Percentiles rank a stretch among this genome's conserved stretches.
Evolutionary conservation across 1,139 yeast species (phyloP).

Genomic region (Ogataea hybrid): DNA sequence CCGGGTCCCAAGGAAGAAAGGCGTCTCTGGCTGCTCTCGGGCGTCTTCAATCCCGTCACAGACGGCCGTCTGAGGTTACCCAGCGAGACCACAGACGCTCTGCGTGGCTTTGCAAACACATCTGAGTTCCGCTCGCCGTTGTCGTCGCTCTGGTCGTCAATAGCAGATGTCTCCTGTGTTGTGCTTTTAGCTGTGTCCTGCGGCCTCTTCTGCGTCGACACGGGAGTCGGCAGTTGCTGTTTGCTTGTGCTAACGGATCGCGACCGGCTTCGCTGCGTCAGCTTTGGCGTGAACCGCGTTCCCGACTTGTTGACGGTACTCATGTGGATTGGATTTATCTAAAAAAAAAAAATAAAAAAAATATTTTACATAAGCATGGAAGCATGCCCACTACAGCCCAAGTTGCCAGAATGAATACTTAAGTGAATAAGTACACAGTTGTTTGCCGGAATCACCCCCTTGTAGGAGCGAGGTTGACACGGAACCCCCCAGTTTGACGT

Average conservation of each 20-base stretch:
- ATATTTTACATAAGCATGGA: not conserved
- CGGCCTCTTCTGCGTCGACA: conserved; percentile 10
- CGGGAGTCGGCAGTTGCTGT: conserved; percentile 17
- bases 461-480: not conserved
- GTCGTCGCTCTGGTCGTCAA: conserved; percentile 2
- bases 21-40: conserved; percentile 16
- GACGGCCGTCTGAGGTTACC: conserved; percentile 9
- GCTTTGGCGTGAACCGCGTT: conserved; percentile 30
- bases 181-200: not conserved
- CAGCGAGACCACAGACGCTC: not conserved
- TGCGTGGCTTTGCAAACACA: conserved; percentile 2
- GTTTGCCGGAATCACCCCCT: not conserved
- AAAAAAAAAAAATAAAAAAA: not conserved
- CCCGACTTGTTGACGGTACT: conserved; percentile 33
- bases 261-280: conserved; percentile 25
- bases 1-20: conserved; percentile 19
- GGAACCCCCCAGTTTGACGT: not conserved
- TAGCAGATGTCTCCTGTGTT: not conserved
- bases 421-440: not conserved
- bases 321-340: conserved; percentile 16
- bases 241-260: conserved; percentile 6
- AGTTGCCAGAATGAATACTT: not conserved
- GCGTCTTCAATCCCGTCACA: conserved; percentile 13
- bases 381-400: too few relatives aligned
- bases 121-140: not conserved